Conservation (phyloP, 257 asterid genomes). For the Solanum appendiculatum region DNA sequence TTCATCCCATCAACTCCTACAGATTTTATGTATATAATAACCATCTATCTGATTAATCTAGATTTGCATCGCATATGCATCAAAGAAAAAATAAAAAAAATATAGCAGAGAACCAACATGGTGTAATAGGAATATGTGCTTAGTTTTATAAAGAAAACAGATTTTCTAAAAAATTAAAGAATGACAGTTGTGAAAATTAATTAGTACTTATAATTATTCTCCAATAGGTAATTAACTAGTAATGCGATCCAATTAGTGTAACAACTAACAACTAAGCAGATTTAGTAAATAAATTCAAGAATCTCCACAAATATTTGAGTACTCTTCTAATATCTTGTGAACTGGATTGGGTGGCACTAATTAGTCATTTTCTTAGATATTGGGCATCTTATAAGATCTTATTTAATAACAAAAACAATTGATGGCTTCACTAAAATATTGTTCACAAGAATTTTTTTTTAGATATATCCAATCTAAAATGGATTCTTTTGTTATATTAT, state of each 20-base stretch:
- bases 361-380: background rate
- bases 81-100: background rate
- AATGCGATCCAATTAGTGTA: background rate
- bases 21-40: background rate
- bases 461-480: background rate
- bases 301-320: background rate
- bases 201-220: background rate
- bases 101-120: background rate
- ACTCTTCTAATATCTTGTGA: background rate
- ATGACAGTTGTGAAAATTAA: background rate
- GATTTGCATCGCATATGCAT: fast-evolving
- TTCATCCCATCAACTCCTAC: no score
- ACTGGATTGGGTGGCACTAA: background rate
- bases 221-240: background rate
- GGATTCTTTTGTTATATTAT: background rate
- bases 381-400: background rate
- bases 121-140: background rate
- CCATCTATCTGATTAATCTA: background rate
- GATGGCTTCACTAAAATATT: background rate
- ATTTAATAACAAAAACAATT: background rate
- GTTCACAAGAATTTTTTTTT: background rate
- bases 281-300: background rate
- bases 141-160: background rate
- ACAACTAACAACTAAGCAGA: background rate
- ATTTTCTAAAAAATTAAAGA: background rate